Evolutionary conservation across 169 alveolate genomes (phyloP), one percentile per base, ranked within the genome.

Genomic region (Cryptosporidium tyzzeri): DNA sequence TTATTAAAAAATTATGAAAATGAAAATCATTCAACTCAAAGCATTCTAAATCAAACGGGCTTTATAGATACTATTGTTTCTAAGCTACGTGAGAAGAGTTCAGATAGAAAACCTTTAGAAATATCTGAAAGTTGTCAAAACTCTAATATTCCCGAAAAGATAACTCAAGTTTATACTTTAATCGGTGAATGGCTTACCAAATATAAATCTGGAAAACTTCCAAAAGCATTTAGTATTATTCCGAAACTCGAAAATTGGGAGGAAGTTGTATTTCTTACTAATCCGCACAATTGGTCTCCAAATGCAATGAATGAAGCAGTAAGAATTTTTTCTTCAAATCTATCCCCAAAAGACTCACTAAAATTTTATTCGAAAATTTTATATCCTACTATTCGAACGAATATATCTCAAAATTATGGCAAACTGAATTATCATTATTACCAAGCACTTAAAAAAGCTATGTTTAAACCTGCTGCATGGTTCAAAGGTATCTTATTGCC

Each of bases 391-490:
- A 93, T 96, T 0, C 89, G 98, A 85, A 87, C 74, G 68, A 95
- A 97, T 86, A 96, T 98, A 59, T 91, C 91, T 41, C 87, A 84
- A 45, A 93, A 93, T 39, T 92, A 96, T 84, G 96, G 96, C 91
- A 97, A 96, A 87, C 92, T 98, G 69, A 97, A 97, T 92, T 93
- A 95, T 50, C 99, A 97, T 75, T 94, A 94, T 73, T 98, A 97
- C 74, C 95, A 94, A 91, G 96, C 99, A 45, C 91, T 98, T 62
- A 97, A 96, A 85, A 97, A 96, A 86, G 98, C 99, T 50, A 68
- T 98, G 45, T 98, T 95, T 92, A 98, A 97, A 92, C 99, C 99
- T 45, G 95, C 95, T 23, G 99, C 99, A 23, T 98, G 99, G 97
- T 96, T 98, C 91, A 97, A 97, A 91, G 99, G 99, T 26, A 95